Conservation (phyloP, 768 basidiomycete species). For the Termitomyces bulborhizus region DNA sequence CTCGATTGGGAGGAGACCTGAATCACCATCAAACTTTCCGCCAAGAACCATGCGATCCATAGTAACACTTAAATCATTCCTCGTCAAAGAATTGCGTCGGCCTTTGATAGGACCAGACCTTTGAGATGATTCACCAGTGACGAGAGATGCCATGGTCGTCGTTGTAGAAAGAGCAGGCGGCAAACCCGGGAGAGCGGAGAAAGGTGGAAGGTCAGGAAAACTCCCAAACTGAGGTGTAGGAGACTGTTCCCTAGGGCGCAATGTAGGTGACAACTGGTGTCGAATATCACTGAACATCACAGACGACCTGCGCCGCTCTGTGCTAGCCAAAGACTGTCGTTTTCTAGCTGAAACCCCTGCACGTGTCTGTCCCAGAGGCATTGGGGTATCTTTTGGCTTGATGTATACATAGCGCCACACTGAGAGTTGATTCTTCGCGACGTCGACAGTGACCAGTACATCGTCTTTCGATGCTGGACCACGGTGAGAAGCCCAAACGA, state of each 20-base stretch:
- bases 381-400: conserved; percentile 50
- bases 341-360: conserved; percentile 26
- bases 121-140: conserved; percentile 27
- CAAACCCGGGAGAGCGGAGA: conserved; percentile 47
- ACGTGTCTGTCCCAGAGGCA: conserved; percentile 26
- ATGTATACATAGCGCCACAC: conserved; percentile 72
- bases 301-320: conserved; percentile 32
- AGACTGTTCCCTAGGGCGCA: conserved; percentile 26
- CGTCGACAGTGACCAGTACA: conserved; percentile 54
- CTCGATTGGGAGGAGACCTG: conserved; percentile 35
- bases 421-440: conserved; percentile 45
- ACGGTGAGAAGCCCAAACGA: conserved; percentile 53
- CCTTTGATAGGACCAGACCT: conserved; percentile 23
- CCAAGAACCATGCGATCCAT: conserved; percentile 67
- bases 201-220: conserved; percentile 34
- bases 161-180: conserved; percentile 46
- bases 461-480: conserved; percentile 36
- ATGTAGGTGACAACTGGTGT: conserved; percentile 31
- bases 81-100: conserved; percentile 38
- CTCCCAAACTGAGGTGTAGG: conserved; percentile 28
- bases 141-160: conserved; percentile 45
- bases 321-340: conserved; percentile 31
- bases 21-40: conserved; percentile 39
- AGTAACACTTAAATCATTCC: conserved; percentile 52
- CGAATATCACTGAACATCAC: conserved; percentile 29